Evolutionary conservation across 306 rosid species (phyloP).

Genomic region (Quercus engelmannii): DNA sequence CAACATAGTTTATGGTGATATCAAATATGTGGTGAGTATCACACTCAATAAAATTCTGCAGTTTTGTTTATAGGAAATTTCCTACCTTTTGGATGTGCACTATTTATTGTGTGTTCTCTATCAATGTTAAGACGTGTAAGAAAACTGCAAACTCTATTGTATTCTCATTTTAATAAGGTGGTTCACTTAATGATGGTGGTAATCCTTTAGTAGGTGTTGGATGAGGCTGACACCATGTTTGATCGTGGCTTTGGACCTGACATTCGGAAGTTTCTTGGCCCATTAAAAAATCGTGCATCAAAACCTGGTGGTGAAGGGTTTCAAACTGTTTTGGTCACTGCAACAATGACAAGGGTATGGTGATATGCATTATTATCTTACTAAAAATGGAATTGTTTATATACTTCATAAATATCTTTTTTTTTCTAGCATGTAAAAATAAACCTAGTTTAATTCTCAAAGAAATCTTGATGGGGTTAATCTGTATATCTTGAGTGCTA

Average conservation of each 20-base stretch:
- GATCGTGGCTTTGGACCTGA: conserved; percentile 99
- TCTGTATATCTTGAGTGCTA: neutral
- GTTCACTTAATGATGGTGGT: conserved; percentile 13
- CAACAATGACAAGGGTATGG: conserved; percentile 87
- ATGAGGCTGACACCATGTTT: conserved; percentile 99
- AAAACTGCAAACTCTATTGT: neutral
- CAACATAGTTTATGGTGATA: conserved; percentile 86
- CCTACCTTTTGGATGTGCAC: neutral
- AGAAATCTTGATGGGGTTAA: neutral
- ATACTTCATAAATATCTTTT: neutral
- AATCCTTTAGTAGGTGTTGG: conserved; percentile 65
- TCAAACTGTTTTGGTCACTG: conserved; percentile 89
- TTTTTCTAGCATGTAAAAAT: neutral
- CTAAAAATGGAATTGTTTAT: neutral
- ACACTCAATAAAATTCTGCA: neutral
- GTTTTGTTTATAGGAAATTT: neutral
- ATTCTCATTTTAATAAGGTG: neutral
- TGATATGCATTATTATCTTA: conserved; percentile 24
- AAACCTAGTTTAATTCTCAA: neutral
- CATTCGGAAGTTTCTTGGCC: conserved; percentile 77
- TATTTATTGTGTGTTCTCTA: neutral
- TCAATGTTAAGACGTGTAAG: neutral
- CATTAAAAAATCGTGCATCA: conserved; percentile 65
- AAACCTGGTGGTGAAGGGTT: conserved; percentile 66
- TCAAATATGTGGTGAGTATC: conserved; percentile 74